These are phyloP conservation scores for Fragosphaeria purpurea DNA, from an alignment of 2,329 filamentous ascomycete species.

Conservation along the genomic window DNA sequence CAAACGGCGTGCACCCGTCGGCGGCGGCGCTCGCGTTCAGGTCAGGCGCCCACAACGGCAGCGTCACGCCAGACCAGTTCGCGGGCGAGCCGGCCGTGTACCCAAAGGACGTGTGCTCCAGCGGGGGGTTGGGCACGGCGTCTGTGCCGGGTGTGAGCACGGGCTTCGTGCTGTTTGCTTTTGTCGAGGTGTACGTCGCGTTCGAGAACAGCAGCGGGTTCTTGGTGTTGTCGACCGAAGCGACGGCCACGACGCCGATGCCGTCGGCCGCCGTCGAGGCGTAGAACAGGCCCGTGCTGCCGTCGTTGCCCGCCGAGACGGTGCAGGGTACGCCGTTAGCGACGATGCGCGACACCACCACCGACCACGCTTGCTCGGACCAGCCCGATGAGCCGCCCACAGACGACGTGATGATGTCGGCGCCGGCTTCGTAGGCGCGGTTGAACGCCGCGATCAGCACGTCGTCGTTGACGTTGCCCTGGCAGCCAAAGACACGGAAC, in stretches of 20 bases:
- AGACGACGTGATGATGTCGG: slow-evolving; percentile 46
- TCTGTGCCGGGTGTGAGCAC: slow-evolving; percentile 14
- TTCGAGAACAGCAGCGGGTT: slow-evolving; percentile 26
- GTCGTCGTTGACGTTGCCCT: slow-evolving; percentile 40
- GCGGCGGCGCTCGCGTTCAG: slow-evolving; percentile 37
- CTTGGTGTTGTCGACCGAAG: slow-evolving; percentile 38
- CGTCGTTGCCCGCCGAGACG: slow-evolving; percentile 42
- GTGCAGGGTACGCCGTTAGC: slow-evolving; percentile 39
- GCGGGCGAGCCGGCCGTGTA: slow-evolving; percentile 31
- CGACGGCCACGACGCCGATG: slow-evolving; percentile 36
- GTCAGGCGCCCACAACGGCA: slow-evolving; percentile 40
- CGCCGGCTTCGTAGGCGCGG: slow-evolving; percentile 49
- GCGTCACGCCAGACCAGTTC: slow-evolving; percentile 33
- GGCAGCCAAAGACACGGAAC: slow-evolving; percentile 49
- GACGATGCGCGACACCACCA: slow-evolving; percentile 42
- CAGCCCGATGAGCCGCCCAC: slow-evolving; percentile 43
- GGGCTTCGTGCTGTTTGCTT: slow-evolving; percentile 5
- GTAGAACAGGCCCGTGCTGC: slow-evolving; percentile 39
- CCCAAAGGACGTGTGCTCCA: slow-evolving; percentile 24
- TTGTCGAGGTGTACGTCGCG: slow-evolving; percentile 30
- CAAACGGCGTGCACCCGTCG: slow-evolving; percentile 40
- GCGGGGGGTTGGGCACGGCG: slow-evolving; percentile 1
- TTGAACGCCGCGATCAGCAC: slow-evolving; percentile 50
- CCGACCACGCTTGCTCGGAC: slow-evolving; percentile 41
- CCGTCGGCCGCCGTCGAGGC: slow-evolving; percentile 38